These are phyloP conservation scores for Albugo laibachii DNA, from an alignment of 352 stramenopile genomes.

Conservation along the genomic window DNA sequence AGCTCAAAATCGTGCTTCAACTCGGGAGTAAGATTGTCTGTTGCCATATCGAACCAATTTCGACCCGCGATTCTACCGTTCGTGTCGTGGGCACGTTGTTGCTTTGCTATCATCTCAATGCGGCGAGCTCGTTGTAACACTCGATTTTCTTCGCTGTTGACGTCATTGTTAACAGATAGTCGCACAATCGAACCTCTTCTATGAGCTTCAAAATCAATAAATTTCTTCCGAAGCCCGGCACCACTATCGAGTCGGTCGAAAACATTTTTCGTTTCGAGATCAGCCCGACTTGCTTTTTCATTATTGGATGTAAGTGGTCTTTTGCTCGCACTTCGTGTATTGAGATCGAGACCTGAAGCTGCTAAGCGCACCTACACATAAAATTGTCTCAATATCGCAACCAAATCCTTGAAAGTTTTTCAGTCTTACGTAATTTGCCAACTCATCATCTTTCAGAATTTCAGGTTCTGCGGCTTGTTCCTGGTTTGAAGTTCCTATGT, in stretches of 20 bases:
- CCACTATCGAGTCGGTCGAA: constrained; percentile 48
- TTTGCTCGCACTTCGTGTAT: background rate
- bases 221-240: constrained; percentile 21
- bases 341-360: constrained; percentile 21
- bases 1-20: constrained; percentile 80
- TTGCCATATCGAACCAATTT: constrained; percentile 86
- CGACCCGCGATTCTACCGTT: constrained; percentile 33
- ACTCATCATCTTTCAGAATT: constrained; percentile 10
- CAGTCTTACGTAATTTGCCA: constrained; percentile 11
- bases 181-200: constrained; percentile 14
- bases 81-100: constrained; percentile 26
- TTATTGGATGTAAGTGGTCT: background rate
- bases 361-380: constrained; percentile 19
- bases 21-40: constrained; percentile 75
- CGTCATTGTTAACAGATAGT: constrained; percentile 20
- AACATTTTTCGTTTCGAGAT: constrained; percentile 12
- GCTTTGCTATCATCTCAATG: constrained; percentile 18
- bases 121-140: constrained; percentile 17
- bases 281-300: background rate
- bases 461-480: constrained; percentile 2
- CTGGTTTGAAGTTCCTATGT: background rate
- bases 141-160: constrained; percentile 24
- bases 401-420: constrained; percentile 33
- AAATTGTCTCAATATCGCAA: background rate
- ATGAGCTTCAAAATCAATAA: constrained; percentile 22